Conservation (phyloP, 2,329 filamentous ascomycete species). For the Mariannaea sp. region DNA sequence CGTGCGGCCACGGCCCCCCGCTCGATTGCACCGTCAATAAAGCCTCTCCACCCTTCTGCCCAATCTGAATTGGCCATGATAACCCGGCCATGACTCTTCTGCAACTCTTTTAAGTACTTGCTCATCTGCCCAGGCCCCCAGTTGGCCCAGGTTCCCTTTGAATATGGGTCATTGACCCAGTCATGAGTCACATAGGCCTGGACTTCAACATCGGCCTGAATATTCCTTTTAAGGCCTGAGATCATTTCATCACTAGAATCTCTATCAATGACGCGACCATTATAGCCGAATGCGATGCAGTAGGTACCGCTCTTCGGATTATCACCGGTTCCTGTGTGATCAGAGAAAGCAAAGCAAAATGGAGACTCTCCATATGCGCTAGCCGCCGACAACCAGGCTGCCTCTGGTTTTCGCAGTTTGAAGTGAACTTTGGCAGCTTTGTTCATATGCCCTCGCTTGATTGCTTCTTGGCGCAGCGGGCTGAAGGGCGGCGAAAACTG, state of each 20-base stretch:
- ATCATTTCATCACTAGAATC: background rate
- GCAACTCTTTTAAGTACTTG: slow-evolving; percentile 20
- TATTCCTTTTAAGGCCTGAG: slow-evolving; percentile 3
- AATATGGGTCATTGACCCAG: slow-evolving; percentile 25
- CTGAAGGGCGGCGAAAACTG: slow-evolving; percentile 1
- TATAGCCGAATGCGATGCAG: slow-evolving; percentile 3
- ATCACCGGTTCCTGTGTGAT: background rate
- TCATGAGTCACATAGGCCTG: slow-evolving; percentile 30
- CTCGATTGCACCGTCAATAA: slow-evolving; percentile 34
- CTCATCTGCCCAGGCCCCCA: slow-evolving; percentile 22
- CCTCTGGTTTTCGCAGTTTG: slow-evolving; percentile 3
- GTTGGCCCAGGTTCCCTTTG: slow-evolving; percentile 26
- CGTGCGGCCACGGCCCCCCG: too few species aligned
- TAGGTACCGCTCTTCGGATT: background rate
- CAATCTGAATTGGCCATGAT: slow-evolving; percentile 32
- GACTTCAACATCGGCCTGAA: slow-evolving; percentile 16
- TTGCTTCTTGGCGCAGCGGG: slow-evolving; percentile 15
- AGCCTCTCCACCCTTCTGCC: slow-evolving; percentile 32
- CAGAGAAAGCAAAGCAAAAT: slow-evolving; percentile 23
- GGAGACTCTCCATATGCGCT: slow-evolving; percentile 12
- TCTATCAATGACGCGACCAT: slow-evolving; percentile 9
- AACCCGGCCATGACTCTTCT: slow-evolving; percentile 21
- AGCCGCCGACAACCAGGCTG: slow-evolving; percentile 19
- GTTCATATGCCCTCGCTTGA: slow-evolving; percentile 17
- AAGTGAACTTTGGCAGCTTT: slow-evolving; percentile 25